Conservation (phyloP, 2,329 filamentous ascomycete species). For the Colletotrichum caudatum region DNA sequence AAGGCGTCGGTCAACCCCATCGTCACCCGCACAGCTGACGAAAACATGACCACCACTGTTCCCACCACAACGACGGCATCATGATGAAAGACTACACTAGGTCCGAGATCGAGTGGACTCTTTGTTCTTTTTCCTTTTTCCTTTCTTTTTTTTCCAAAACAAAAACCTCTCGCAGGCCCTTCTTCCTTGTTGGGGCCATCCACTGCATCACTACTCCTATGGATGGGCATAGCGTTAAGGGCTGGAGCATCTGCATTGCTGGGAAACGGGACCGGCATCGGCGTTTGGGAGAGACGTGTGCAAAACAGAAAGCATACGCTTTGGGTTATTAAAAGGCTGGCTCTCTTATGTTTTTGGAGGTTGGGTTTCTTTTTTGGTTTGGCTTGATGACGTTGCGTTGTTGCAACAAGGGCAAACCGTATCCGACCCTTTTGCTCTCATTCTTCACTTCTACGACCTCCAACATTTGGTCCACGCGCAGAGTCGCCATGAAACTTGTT, state of each 20-base stretch:
- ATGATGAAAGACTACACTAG: background rate
- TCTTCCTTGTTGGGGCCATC: slow-evolving; percentile 15
- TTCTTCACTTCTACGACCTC: slow-evolving; percentile 13
- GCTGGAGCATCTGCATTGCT: slow-evolving; percentile 34
- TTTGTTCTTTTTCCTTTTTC: background rate
- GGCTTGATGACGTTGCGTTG: background rate
- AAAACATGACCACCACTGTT: slow-evolving; percentile 31
- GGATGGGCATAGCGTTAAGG: slow-evolving; percentile 38
- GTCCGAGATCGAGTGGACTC: background rate
- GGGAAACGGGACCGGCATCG: slow-evolving; percentile 24
- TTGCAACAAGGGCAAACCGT: background rate
- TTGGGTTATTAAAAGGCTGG: slow-evolving; percentile 20
- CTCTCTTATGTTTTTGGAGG: background rate
- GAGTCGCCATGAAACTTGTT: slow-evolving; percentile 20
- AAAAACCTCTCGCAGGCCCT: background rate
- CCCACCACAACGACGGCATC: slow-evolving; percentile 4
- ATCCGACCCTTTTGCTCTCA: background rate
- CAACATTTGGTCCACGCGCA: slow-evolving; percentile 6
- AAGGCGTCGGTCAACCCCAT: slow-evolving; percentile 37
- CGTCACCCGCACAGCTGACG: slow-evolving; percentile 16
- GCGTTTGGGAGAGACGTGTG: slow-evolving; percentile 29
- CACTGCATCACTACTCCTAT: slow-evolving; percentile 30
- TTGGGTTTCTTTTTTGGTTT: slow-evolving; percentile 9
- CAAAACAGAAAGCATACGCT: slow-evolving; percentile 31
- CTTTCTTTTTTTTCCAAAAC: background rate